phyloP scores from a whole-genome alignment of 139 green algal species.

The Coelastrella sp. region DNA sequence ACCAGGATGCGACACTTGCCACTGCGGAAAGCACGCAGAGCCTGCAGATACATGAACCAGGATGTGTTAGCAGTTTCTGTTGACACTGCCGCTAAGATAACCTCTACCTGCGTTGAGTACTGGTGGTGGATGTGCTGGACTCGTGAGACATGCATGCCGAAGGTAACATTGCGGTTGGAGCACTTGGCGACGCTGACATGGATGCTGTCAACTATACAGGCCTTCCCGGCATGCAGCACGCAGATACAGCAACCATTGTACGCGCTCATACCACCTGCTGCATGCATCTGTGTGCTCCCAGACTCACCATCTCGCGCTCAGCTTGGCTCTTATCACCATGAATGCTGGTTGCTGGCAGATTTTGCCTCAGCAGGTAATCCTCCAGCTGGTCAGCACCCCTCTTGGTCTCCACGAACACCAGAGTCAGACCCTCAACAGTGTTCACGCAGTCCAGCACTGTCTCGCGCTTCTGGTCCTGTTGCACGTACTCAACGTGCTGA shows the following conservation, averaged over 20 bases:
- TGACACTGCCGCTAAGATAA: too few relatives aligned
- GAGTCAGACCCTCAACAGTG: constrained; percentile 52
- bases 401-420: constrained; percentile 97
- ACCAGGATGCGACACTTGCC: constrained; percentile 93
- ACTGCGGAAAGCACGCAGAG: constrained; percentile 89
- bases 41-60: constrained; percentile 25
- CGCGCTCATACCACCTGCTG: constrained; percentile 66
- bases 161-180: too few relatives aligned
- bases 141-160: too few relatives aligned
- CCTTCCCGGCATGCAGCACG: too few relatives aligned
- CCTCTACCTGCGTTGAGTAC: too few relatives aligned
- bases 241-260: too few relatives aligned
- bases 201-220: too few relatives aligned
- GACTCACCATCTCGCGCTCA: constrained; percentile 88
- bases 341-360: constrained; percentile 90
- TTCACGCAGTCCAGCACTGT: constrained; percentile 50
- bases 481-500: constrained; percentile 82
- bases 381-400: constrained; percentile 91
- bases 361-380: constrained; percentile 88
- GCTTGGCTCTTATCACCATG: constrained; percentile 98
- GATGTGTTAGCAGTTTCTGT: constrained; percentile 37
- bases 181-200: too few relatives aligned
- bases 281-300: not conserved
- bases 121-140: too few relatives aligned
- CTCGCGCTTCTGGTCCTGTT: constrained; percentile 68